Base-by-base conservation (phyloP, 805 yeast species). In the Sungouiozyma intestinalis region DNA sequence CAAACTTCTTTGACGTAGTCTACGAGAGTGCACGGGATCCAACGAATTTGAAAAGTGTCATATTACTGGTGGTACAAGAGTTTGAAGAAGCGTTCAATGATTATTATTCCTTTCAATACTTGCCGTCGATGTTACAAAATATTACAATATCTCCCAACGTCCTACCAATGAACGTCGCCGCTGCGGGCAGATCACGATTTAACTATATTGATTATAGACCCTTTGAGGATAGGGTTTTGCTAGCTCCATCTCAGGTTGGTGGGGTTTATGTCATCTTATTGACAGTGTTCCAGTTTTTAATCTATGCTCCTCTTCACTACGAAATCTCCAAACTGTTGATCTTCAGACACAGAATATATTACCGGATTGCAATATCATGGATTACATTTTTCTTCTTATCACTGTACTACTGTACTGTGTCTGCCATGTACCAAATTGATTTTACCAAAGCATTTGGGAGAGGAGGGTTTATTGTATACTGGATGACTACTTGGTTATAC, bases 231-330 rank as follows among this genome's bases (percentile, higher is more conserved):
- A 65, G 74, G 3, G 75, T 74, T 4, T 54, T 79, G n/a, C 48
- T 72, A 33, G 86, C 87, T 0, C 85, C 87, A 4, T 60, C 76
- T 2, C 90, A 83, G 58, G 78, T 84, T 46, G 94, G 94, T 41
- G 69, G 81, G 45, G 80, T 85, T 57, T 83, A 76, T 55, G 65
- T 79, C 54, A 70, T 83, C 48, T 77, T 84, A 54, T 58, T 82
- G 41, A 76, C 92, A 3, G 80, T 83, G 54, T 80, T 83, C 72
- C 81, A 79, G 51, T 73, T 81, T 52, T 73, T 60, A 36, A 72
- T 82, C 65, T 79, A 79, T 54, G 63, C 62, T n/a, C 73, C 72
- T 19, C 50, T 79, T 15, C 81, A 83, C 55, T 64, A 62, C 43
- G 57, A 61, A 7, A 67, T 80, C 34, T 71, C 77, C 0, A 64